Evolutionary conservation across 202 grass and related monocot species (phyloP), one percentile per base, ranked within the genome.

Genomic region (Setaria viridis): DNA sequence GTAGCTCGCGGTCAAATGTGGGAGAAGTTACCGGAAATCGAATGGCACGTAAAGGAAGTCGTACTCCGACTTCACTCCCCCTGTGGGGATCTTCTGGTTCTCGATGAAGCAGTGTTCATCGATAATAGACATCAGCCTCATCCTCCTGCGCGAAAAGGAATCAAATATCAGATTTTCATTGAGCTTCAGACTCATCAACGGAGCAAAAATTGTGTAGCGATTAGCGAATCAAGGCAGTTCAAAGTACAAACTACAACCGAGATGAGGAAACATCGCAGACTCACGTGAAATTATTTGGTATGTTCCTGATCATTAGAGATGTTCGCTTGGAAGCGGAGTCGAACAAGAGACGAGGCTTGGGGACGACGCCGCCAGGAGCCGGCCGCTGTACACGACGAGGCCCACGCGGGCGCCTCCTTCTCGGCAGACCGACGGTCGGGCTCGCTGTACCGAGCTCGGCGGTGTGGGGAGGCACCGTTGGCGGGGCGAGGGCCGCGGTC

Each of bases 41-140:
- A 97, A 70, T 0, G 92, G 88, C 11, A 97, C 34, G 72, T 97
- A 97, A 16, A 97, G 60, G 15, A 90, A 97, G 9, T 94, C 90
- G 25, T 87, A 89, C 25, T 74, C 88, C 0, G 91, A 94, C 7
- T 17, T 70, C 17, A 67, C 39, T 1, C 29, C 58, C 0, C 41
- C 64, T 29, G 8, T 9, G 0, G 0, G n/a, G 11, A 86, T 37
- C 1, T 67, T 79, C 1, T 20, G 2, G 70, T 97, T 97, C 63
- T 88, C 87, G 6, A 84, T 37, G 1, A 46, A 57, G 58, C 91
- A 96, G 4, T 93, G 89, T 10, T 84, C 57, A 3, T 89, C 86
- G 0, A 96, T 45, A 3, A 96, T 84, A 0, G 69, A 14, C 9
- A 93, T 79, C 35, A 96, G 5, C 8, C 74, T 51, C 13, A 0